Evolutionary conservation across 106 monocot species (phyloP), one percentile per base, ranked within the genome.

Genomic region (Dendrobium catenatum): DNA sequence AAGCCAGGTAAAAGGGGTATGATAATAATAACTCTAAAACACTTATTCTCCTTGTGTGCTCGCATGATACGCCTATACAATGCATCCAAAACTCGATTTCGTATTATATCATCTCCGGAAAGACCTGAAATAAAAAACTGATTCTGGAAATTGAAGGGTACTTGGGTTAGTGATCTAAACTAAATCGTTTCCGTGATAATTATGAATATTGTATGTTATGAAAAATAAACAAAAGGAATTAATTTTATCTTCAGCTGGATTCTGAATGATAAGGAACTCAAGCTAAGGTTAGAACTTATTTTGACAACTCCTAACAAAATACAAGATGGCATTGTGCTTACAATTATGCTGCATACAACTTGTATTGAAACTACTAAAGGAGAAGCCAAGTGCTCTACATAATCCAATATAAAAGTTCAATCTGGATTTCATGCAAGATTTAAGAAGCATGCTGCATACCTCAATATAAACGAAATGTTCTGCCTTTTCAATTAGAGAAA

Each of bases 121-220:
- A 99, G 91, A 77, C 99, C 99, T 84, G 99, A 99, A 88, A 99
- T 93, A 75, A 99, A 99, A 99, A 99, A 99, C 75, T 99, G 99
- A 77, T 99, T 99, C 99, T 99, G 91, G 77, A 83, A 75, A 61
- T 83, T 79, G 43, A 48, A 59, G 18, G 16, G 20, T n/a, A 80
- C 42, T 49, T 76, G 26, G 47, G 43, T 74, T 74, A 74, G 74
- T 74, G 70, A 37, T 70, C 15, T 37, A 74, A 74, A 44, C 1
- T 20, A 43, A 74, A 74, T 74, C n/a, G 20, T 43, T 74, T 42
- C 20, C 70, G 10, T 11, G 11, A 44, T 43, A 74, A 74, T 18
- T 72, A 40, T 42, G 5, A 43, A 74, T 26, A 42, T 74, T 74
- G 43, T 20, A 42, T 74, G 44, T 27, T 44, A 74, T 42, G 43